Base-by-base conservation (phyloP, 2,329 filamentous ascomycete genomes). In the Colletotrichum cordylinicola region DNA sequence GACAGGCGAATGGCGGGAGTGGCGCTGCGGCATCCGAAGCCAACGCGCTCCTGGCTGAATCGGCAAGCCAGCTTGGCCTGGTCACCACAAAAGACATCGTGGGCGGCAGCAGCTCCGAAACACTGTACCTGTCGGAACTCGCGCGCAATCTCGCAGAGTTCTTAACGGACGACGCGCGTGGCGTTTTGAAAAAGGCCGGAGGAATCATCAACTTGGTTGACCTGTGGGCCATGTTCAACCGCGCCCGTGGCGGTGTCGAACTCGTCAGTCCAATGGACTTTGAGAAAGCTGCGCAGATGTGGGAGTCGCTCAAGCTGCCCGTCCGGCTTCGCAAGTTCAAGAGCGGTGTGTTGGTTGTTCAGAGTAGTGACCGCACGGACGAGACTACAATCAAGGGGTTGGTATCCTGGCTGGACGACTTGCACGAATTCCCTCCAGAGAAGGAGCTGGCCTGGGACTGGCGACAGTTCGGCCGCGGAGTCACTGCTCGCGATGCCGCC, bases 1-100 rank as follows among this genome's bases (percentile, higher is more conserved):
- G 92, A 15, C 94, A 96, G 81, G 87, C 87, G 24, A 91, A 91
- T 77, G 87, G 88, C 12, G 91, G 89, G 33, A 90, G 89, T 21
- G 91, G 90, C 27, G 90, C 88, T n/a, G 90, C 87, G 16, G 91
- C 89, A 8, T 89, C 91, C 1, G 95, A 97, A 83, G 92, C 95
- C 13, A 94, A 90, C 79, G 92, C 92, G 10, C 87, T 98, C 4
- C 89, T 98, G 10, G 95, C 94, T 1, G 94, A 98, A 81, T 98
- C 95, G 2, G 94, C 93, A 8, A 95, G 92, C 72, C 95, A 96
- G 67, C 89, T 98, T 0, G 96, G 96, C 0, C 91, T 98, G 69
- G 91, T 97, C n/a, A 98, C 96, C 0, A 98, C 96, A 2, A 98
- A 96, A 85, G 96, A 98, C 79, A 98, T 98, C 87, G 93, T 98